phyloP scores from a whole-genome alignment of 2,329 filamentous ascomycete genomes.

The Cercospora brassicicola region DNA sequence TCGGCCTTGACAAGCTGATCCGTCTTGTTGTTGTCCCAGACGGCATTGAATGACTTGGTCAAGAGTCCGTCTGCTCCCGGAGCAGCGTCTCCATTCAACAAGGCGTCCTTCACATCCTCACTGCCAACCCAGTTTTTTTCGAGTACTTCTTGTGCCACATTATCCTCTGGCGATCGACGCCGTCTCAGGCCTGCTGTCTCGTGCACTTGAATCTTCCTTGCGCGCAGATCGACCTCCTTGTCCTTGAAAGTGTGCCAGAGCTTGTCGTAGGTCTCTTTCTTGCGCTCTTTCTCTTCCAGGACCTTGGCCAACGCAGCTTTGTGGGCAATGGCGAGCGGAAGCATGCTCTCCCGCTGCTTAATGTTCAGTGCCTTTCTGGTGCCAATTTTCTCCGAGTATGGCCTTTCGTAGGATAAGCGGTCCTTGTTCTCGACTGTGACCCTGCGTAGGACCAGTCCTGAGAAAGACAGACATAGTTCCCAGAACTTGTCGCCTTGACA shows the following conservation, averaged over 20 bases:
- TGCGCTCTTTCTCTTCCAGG: constrained; percentile 61
- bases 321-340: constrained; percentile 71
- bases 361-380: constrained; percentile 41
- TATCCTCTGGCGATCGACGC: constrained; percentile 28
- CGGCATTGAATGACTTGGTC: constrained; percentile 61
- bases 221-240: constrained; percentile 52
- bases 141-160: constrained; percentile 57
- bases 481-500: constrained; percentile 89
- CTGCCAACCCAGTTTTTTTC: constrained; percentile 77
- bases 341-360: constrained; percentile 48
- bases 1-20: constrained; percentile 49
- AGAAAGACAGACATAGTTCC: constrained; percentile 81
- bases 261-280: constrained; percentile 59
- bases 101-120: constrained; percentile 68
- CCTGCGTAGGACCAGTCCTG: constrained; percentile 76
- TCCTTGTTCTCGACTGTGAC: constrained; percentile 52
- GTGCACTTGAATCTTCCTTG: constrained; percentile 47
- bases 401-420: constrained; percentile 18
- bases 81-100: constrained; percentile 66
- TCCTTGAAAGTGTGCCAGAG: constrained; percentile 58
- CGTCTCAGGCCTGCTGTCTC: constrained; percentile 22
- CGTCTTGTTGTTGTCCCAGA: constrained; percentile 65
- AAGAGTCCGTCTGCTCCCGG: constrained; percentile 63
- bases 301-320: constrained; percentile 63
- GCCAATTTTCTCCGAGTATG: constrained; percentile 55